Evolutionary conservation across 106 monocot genomes (phyloP).

Genomic region (Platanthera guangdongensis): DNA sequence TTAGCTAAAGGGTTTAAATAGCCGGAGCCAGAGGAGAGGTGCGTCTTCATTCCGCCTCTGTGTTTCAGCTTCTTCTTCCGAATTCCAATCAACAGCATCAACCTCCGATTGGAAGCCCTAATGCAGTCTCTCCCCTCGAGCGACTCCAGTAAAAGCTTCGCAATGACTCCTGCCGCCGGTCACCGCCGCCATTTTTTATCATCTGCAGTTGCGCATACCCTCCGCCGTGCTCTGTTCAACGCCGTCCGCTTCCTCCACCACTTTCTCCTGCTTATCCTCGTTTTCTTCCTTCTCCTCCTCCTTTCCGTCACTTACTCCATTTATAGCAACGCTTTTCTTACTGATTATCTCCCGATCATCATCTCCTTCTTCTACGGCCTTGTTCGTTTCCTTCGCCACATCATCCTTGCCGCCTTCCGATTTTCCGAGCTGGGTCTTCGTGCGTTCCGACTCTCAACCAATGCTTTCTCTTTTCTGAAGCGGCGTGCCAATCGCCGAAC

Average conservation of each 20-base stretch:
- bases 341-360: neutral
- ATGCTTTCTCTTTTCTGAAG: too few relatives aligned
- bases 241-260: neutral
- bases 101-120: neutral
- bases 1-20: neutral
- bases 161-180: slow-evolving; percentile 1
- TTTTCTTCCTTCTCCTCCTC: neutral
- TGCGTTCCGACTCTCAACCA: too few relatives aligned
- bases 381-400: neutral
- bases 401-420: neutral
- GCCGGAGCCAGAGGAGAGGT: too few relatives aligned
- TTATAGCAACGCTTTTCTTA: neutral
- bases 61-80: neutral
- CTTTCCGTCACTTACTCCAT: neutral
- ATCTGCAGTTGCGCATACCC: too few relatives aligned
- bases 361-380: slow-evolving; percentile 3
- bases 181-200: neutral
- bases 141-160: too few relatives aligned
- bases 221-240: neutral
- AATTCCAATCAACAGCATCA: neutral
- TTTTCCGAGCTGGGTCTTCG: neutral
- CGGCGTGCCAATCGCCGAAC: too few relatives aligned
- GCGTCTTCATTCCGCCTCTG: neutral
- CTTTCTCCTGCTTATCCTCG: neutral
- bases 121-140: neutral